Evolutionary conservation across 768 basidiomycete species (phyloP).

Genomic region (Rhodotorula babjevae): DNA sequence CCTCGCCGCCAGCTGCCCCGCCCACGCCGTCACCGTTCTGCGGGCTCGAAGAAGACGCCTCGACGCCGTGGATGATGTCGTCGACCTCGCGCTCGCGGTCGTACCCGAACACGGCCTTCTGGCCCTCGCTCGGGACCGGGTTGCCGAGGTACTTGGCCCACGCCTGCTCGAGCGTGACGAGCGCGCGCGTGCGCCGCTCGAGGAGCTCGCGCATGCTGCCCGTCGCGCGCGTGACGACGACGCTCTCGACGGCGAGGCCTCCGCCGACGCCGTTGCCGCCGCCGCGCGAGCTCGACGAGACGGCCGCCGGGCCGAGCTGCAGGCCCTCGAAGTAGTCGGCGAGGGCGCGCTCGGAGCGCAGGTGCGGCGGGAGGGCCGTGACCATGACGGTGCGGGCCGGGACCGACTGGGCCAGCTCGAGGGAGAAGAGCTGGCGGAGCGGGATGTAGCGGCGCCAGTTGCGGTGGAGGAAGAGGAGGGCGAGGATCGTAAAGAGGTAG

Average conservation of each 20-base stretch:
- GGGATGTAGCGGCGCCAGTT: slow-evolving; percentile 86
- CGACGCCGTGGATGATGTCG: slow-evolving; percentile 30
- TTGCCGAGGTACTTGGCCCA: slow-evolving; percentile 94
- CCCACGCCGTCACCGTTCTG: slow-evolving; percentile 45
- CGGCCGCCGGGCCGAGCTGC: slow-evolving; percentile 50
- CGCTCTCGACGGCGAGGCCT: slow-evolving; percentile 73
- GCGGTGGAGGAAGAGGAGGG: slow-evolving; percentile 77
- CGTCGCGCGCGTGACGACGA: slow-evolving; percentile 79
- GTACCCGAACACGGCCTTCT: slow-evolving; percentile 64
- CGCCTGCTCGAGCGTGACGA: slow-evolving; percentile 71
- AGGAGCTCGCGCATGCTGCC: slow-evolving; percentile 65
- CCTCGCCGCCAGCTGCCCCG: slow-evolving; percentile 51
- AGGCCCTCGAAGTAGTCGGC: slow-evolving; percentile 92
- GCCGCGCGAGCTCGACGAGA: no score
- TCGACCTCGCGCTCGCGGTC: slow-evolving; percentile 57
- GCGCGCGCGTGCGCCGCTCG: slow-evolving; percentile 71
- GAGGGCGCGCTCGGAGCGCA: slow-evolving; percentile 75
- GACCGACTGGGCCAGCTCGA: slow-evolving; percentile 91
- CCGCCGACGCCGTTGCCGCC: no score
- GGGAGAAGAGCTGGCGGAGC: slow-evolving; percentile 83
- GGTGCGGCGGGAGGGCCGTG: slow-evolving; percentile 72
- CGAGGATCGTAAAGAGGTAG: slow-evolving; percentile 81
- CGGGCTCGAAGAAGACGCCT: slow-evolving; percentile 49
- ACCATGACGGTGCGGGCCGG: slow-evolving; percentile 89
- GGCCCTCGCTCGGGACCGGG: slow-evolving; percentile 55